phyloP scores from a whole-genome alignment of 2,329 filamentous ascomycete species.

The Raffaelea ambrosiae region DNA sequence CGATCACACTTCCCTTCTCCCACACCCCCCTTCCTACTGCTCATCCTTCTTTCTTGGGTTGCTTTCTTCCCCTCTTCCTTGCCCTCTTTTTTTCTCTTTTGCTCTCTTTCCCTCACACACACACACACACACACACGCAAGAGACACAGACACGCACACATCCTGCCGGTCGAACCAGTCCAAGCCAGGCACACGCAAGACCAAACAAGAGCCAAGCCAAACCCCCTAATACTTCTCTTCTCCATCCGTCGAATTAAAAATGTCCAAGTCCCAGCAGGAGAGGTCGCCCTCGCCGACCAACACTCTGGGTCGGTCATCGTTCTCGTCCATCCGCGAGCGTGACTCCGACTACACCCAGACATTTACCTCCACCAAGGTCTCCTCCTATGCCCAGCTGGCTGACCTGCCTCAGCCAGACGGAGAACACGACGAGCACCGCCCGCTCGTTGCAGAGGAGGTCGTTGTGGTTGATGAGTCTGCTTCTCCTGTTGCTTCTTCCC shows the following conservation, averaged over 20 bases:
- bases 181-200: neutral
- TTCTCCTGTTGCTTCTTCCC: conserved; percentile 7
- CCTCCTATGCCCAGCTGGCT: conserved; percentile 35
- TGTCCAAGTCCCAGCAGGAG: conserved; percentile 8
- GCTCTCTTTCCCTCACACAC: neutral
- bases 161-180: neutral
- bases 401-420: conserved; percentile 12
- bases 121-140: neutral
- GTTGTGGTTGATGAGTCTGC: conserved; percentile 43
- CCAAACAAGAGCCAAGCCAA: conserved; percentile 1
- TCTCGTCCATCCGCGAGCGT: conserved; percentile 54
- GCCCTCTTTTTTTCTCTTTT: neutral
- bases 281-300: conserved; percentile 8
- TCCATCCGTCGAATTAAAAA: neutral
- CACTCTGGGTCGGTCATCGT: conserved; percentile 39
- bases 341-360: conserved; percentile 51
- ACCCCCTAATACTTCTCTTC: too few relatives aligned
- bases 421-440: neutral
- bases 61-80: neutral
- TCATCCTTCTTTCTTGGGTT: neutral
- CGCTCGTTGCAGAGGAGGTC: conserved; percentile 33
- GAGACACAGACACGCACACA: neutral
- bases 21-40: too few relatives aligned
- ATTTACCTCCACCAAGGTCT: conserved; percentile 55
- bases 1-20: too few relatives aligned